Conservation (phyloP, 257 asterid genomes). For the Solanum chaucha region DNA sequence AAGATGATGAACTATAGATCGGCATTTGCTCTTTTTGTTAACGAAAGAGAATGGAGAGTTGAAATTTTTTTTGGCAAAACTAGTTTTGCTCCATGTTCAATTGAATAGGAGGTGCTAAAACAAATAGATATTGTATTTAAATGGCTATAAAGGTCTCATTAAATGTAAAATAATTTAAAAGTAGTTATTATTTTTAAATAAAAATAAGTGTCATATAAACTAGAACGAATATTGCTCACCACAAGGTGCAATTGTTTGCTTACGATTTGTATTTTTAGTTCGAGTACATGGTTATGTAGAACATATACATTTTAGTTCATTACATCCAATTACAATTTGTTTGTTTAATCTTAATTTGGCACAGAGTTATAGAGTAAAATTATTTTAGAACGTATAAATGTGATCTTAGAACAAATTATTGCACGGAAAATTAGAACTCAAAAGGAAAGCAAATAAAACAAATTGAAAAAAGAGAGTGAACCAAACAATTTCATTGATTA, state of each 20-base stretch:
- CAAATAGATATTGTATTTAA: not conserved
- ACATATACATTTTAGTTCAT: no score
- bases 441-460: not conserved
- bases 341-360: no score
- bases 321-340: no score
- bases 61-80: not conserved
- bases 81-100: not conserved
- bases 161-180: not conserved
- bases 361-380: not conserved
- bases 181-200: no score
- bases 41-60: not conserved
- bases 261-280: no score
- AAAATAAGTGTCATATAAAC: no score
- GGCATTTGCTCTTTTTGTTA: constrained; percentile 15
- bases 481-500: not conserved
- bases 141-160: not conserved
- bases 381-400: not conserved
- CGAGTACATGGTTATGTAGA: no score
- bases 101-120: not conserved
- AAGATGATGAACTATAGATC: constrained; percentile 13
- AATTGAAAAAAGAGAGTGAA: not conserved
- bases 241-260: no score
- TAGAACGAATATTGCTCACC: no score
- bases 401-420: not conserved
- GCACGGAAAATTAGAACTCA: not conserved